Conservation (phyloP, 2,329 filamentous ascomycete species). For the Exophiala calicioides region DNA sequence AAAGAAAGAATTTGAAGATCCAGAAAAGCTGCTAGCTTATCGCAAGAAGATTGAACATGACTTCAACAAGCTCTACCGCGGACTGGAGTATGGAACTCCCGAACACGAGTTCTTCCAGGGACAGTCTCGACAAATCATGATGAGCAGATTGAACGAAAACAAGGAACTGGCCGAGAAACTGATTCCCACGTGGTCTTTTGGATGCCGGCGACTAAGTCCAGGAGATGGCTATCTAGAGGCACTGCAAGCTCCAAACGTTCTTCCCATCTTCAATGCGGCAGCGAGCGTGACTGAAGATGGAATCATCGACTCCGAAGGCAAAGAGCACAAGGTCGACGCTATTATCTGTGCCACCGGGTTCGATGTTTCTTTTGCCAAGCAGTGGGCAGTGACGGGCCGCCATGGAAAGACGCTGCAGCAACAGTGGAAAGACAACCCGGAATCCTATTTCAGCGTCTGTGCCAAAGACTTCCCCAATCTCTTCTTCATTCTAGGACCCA, state of each 20-base stretch:
- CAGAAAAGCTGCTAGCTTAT: constrained; percentile 11
- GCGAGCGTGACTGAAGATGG: background rate
- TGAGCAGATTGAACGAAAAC: constrained; percentile 22
- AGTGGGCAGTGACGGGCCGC: background rate
- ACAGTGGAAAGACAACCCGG: constrained; percentile 33
- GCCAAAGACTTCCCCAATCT: constrained; percentile 35
- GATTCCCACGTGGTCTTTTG: constrained; percentile 34
- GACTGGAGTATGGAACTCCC: constrained; percentile 7
- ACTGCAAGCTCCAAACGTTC: constrained; percentile 1
- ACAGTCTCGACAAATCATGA: constrained; percentile 20
- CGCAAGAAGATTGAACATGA: constrained; percentile 23
- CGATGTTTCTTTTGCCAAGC: too few species aligned
- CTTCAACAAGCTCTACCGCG: constrained; percentile 18
- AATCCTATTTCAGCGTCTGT: constrained; percentile 32
- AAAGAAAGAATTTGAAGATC: constrained; percentile 20
- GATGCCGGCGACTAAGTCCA: constrained; percentile 39
- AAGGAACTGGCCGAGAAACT: constrained; percentile 23
- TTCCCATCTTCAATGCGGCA: constrained; percentile 1
- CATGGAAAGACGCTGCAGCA: constrained; percentile 25
- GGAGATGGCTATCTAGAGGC: constrained; percentile 30
- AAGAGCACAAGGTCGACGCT: constrained; percentile 5
- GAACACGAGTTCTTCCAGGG: constrained; percentile 5
- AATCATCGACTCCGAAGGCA: background rate
- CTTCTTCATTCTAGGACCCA: constrained; percentile 35
- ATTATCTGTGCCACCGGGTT: too few species aligned